Percentiles rank a stretch among this genome's conserved stretches.
These are phyloP conservation scores for Aureobasidium mangrovei DNA, from an alignment of 2,329 filamentous ascomycete genomes.

Conservation along the genomic window DNA sequence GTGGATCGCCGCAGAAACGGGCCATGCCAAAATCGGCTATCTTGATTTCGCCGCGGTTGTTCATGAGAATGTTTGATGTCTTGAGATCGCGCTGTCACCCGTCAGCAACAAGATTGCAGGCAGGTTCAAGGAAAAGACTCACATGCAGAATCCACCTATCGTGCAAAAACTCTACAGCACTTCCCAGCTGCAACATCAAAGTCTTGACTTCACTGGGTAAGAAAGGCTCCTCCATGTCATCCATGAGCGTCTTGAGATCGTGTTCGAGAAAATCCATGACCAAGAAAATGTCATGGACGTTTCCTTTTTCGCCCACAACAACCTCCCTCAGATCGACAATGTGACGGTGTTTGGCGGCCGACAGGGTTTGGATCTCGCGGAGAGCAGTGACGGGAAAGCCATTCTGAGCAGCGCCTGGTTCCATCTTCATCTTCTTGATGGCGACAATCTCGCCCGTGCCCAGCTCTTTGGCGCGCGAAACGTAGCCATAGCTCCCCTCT, in stretches of 20 bases:
- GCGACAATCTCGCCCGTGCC: constrained; percentile 74
- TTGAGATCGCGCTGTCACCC: constrained; percentile 68
- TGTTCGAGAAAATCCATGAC: constrained; percentile 98
- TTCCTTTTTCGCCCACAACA: constrained; percentile 39
- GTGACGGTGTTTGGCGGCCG: constrained; percentile 70
- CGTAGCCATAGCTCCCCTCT: constrained; percentile 92
- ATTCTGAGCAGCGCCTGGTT: constrained; percentile 45
- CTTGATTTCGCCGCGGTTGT: constrained; percentile 89
- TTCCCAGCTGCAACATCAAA: constrained; percentile 71
- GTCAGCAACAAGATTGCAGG: not conserved
- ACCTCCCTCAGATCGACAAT: constrained; percentile 77
- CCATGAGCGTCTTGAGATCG: constrained; percentile 85
- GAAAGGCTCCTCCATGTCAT: constrained; percentile 92
- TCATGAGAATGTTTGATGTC: constrained; percentile 87
- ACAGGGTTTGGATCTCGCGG: constrained; percentile 85
- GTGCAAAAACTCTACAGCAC: constrained; percentile 79
- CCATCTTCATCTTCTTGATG: constrained; percentile 87
- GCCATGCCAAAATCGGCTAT: constrained; percentile 99
- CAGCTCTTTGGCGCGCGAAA: constrained; percentile 71
- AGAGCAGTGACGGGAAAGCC: constrained; percentile 88
- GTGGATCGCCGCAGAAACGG: constrained; percentile 72
- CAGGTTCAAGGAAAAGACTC: not conserved
- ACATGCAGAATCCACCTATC: constrained; percentile 71
- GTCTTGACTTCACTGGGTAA: constrained; percentile 88
- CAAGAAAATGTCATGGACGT: constrained; percentile 61